Conservation (phyloP, 2,329 filamentous ascomycete species). For the Verticillium dahliae region DNA sequence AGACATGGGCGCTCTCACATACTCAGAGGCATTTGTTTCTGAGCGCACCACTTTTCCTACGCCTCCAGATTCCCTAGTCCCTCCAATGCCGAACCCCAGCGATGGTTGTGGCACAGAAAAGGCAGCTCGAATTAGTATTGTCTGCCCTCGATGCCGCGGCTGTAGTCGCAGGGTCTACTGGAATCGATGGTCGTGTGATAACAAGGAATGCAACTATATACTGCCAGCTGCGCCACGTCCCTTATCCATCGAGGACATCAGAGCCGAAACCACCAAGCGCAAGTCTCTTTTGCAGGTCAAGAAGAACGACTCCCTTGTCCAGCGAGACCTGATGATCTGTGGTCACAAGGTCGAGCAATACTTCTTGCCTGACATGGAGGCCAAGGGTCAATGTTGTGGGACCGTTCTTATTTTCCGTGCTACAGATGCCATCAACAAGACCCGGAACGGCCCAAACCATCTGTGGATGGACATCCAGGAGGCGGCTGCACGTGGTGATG, state of each 20-base stretch:
- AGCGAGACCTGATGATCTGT: not conserved
- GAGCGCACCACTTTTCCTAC: constrained; percentile 38
- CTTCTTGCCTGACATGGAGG: constrained; percentile 34
- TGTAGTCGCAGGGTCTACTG: constrained; percentile 57
- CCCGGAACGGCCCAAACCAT: constrained; percentile 51
- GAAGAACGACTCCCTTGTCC: constrained; percentile 11
- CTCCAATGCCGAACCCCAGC: constrained; percentile 28
- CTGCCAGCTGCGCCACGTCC: constrained; percentile 21
- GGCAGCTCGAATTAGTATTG: constrained; percentile 54
- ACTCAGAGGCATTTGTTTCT: constrained; percentile 50
- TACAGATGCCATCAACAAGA: constrained; percentile 41
- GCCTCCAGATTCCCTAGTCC: constrained; percentile 26
- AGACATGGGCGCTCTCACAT: constrained; percentile 31
- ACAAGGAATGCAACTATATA: constrained; percentile 39
- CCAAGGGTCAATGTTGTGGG: constrained; percentile 33
- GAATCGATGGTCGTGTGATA: constrained; percentile 56
- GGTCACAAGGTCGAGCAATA: constrained; percentile 15
- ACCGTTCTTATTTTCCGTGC: constrained; percentile 50
- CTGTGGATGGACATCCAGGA: constrained; percentile 47
- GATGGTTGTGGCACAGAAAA: constrained; percentile 37
- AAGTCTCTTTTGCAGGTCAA: not conserved
- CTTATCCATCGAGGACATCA: constrained; percentile 14
- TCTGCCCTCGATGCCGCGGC: constrained; percentile 57
- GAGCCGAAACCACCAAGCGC: constrained; percentile 3
- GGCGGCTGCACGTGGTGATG: constrained; percentile 24